These are phyloP conservation scores for Madurella mycetomatis DNA, from an alignment of 2,329 filamentous ascomycete species.

Conservation along the genomic window DNA sequence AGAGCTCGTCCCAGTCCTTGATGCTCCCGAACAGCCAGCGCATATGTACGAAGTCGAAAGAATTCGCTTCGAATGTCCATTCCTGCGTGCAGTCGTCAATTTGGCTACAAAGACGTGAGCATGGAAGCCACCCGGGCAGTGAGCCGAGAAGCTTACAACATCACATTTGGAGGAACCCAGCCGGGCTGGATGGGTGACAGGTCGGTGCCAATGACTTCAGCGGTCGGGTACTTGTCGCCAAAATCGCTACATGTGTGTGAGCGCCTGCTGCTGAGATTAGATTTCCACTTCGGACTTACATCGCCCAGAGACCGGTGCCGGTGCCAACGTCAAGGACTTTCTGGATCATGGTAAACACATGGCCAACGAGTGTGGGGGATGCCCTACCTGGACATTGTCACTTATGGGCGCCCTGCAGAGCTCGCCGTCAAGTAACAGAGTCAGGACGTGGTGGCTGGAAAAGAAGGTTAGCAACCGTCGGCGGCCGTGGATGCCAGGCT, in stretches of 20 bases:
- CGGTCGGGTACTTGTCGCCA: slow-evolving; percentile 39
- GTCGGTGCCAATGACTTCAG: slow-evolving; percentile 43
- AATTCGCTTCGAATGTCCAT: slow-evolving; percentile 41
- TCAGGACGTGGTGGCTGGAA: slow-evolving; percentile 24
- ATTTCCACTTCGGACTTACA: neutral
- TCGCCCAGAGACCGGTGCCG: slow-evolving; percentile 35
- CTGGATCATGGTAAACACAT: too few relatives aligned
- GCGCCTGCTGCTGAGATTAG: too few relatives aligned
- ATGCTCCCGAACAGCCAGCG: slow-evolving; percentile 51
- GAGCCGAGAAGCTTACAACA: too few relatives aligned
- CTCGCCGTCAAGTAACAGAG: slow-evolving; percentile 24
- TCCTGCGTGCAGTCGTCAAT: slow-evolving; percentile 57
- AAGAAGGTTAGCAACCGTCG: too few relatives aligned
- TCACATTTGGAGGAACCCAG: slow-evolving; percentile 42
- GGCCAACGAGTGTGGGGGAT: slow-evolving; percentile 9
- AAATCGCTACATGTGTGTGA: slow-evolving; percentile 32
- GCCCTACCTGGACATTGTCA: too few relatives aligned
- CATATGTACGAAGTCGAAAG: slow-evolving; percentile 56
- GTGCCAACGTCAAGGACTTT: slow-evolving; percentile 46
- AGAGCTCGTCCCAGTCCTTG: slow-evolving; percentile 47
- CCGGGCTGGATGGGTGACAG: slow-evolving; percentile 31
- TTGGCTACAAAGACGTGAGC: too few relatives aligned
- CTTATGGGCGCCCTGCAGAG: slow-evolving; percentile 27
- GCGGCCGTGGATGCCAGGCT: too few relatives aligned
- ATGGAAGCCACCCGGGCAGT: too few relatives aligned